phyloP scores from a whole-genome alignment of 73 alveolate species.

The Breviolum minutum region DNA sequence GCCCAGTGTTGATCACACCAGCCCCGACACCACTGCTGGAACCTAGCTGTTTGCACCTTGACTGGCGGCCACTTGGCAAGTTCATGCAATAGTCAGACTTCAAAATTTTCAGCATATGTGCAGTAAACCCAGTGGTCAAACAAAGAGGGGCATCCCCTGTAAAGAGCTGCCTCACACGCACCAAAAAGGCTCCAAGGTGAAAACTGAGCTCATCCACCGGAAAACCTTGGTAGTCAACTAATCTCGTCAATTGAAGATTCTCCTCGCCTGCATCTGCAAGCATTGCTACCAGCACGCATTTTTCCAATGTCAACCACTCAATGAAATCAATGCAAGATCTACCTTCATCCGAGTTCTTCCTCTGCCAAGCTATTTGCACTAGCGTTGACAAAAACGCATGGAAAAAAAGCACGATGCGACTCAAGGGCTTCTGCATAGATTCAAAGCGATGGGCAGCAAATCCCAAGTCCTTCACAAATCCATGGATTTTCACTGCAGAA shows the following conservation, averaged over 20 bases:
- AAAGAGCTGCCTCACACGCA: neutral
- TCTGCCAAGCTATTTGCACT: neutral
- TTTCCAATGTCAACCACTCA: neutral
- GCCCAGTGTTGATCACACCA: neutral
- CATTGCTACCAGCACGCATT: neutral
- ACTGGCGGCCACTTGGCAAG: neutral
- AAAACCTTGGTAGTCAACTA: neutral
- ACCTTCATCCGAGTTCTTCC: neutral
- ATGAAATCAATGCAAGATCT: neutral
- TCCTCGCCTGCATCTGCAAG: conserved; percentile 6
- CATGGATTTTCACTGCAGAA: neutral
- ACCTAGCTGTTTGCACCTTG: neutral
- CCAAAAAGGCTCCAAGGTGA: neutral
- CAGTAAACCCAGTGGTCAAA: neutral
- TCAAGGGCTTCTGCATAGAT: neutral
- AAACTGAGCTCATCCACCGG: neutral
- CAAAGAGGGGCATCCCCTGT: neutral
- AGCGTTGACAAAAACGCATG: neutral
- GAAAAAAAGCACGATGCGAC: neutral
- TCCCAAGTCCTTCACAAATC: neutral
- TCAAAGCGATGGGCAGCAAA: conserved; percentile 47
- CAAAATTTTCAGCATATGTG: neutral
- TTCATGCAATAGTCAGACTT: neutral
- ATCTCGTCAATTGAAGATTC: neutral
- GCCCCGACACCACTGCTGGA: neutral